phyloP scores from a whole-genome alignment of 768 basidiomycete genomes.

The Mycena galopus region DNA sequence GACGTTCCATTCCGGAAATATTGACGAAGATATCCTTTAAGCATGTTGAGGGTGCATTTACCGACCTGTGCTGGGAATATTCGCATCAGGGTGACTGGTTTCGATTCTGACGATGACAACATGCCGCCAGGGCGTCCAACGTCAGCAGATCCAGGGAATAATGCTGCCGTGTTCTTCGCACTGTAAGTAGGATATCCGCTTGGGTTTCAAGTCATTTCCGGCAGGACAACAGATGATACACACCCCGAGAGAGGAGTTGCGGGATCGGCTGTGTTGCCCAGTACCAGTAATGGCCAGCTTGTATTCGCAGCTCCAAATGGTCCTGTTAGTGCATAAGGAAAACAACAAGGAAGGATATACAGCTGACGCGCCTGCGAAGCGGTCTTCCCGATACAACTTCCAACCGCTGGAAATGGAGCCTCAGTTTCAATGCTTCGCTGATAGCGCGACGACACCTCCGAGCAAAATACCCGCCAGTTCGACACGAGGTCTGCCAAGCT shows the following conservation, averaged over 20 bases:
- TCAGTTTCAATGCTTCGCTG: not conserved
- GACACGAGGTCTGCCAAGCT: constrained; percentile 30
- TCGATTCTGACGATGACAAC: not conserved
- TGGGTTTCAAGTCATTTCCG: not conserved
- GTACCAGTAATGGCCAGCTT: not conserved
- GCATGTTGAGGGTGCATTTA: not conserved
- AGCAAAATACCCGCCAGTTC: constrained; percentile 12
- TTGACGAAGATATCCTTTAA: not conserved
- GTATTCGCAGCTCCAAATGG: not conserved
- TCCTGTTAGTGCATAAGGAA: not conserved
- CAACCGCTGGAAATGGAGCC: not conserved
- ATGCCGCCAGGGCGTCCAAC: not conserved
- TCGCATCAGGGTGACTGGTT: not conserved
- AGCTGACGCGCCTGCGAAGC: not conserved
- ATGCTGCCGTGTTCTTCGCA: not conserved
- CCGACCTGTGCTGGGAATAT: not conserved
- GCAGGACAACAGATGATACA: not conserved
- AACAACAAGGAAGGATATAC: not conserved
- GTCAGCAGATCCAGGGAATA: not conserved
- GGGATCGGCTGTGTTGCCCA: not conserved
- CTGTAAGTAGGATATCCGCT: not conserved
- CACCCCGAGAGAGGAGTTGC: not conserved
- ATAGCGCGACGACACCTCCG: constrained; percentile 4
- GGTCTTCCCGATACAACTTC: not conserved
- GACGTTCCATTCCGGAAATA: not conserved